Conservation (phyloP, 2,329 filamentous ascomycete genomes). For the Malbranchea cinnamomea region DNA sequence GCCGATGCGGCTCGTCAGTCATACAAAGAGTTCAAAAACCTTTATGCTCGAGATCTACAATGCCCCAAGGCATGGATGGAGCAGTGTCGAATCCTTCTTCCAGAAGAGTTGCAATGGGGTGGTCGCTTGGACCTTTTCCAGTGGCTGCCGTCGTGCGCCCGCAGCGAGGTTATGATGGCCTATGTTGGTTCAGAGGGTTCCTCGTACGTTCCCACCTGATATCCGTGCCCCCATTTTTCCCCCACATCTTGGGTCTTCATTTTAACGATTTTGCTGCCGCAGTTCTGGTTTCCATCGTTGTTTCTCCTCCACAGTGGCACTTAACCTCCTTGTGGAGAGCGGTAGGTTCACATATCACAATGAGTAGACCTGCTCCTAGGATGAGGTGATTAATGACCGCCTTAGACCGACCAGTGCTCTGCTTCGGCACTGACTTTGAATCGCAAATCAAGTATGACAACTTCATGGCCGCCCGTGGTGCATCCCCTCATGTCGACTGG, state of each 20-base stretch:
- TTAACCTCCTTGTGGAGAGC: conserved; percentile 21
- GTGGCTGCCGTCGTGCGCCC: conserved; percentile 19
- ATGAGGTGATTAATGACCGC: too few species aligned
- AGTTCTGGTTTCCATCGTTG: conserved; percentile 24
- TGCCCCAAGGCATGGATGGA: conserved; percentile 20
- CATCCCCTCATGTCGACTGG: conserved; percentile 23
- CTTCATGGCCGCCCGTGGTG: conserved; percentile 20
- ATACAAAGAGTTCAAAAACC: conserved; percentile 16
- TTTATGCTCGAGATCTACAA: conserved; percentile 21
- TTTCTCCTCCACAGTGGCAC: conserved; percentile 22
- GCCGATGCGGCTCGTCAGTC: conserved; percentile 15
- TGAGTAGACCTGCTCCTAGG: conserved; percentile 1
- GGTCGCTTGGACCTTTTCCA: conserved; percentile 22
- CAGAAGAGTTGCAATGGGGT: conserved; percentile 18
- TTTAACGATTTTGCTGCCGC: conserved; percentile 1
- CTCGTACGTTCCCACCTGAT: conserved; percentile 10
- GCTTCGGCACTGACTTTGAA: conserved; percentile 21
- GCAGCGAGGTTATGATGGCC: conserved; percentile 24
- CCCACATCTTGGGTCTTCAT: not conserved
- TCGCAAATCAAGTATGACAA: conserved; percentile 20
- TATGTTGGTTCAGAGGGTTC: conserved; percentile 22
- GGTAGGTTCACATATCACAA: too few species aligned
- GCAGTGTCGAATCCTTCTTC: conserved; percentile 17
- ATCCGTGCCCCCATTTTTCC: not conserved
- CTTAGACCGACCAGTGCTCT: conserved; percentile 15